Conservation (phyloP, 2,329 filamentous ascomycete genomes). For the Fusarium sp. region DNA sequence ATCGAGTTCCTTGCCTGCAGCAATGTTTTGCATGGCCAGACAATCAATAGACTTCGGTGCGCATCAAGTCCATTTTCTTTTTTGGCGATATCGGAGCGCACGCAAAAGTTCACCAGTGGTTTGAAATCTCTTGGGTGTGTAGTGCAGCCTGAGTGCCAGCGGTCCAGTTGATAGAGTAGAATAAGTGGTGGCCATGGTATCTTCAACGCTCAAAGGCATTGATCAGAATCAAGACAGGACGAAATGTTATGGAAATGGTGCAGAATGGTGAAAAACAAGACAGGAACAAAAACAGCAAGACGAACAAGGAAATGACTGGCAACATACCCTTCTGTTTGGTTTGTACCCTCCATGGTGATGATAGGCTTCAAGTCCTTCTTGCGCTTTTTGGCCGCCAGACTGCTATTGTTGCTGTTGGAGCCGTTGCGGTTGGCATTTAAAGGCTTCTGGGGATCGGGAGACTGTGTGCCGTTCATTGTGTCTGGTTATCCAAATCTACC, state of each 20-base stretch:
- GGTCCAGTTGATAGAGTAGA: background rate
- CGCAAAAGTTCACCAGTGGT: conserved; percentile 6
- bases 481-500: conserved; percentile 17
- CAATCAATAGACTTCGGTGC: conserved; percentile 8
- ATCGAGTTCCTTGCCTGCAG: background rate
- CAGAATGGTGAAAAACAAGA: background rate
- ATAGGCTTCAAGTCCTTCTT: conserved; percentile 83
- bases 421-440: conserved; percentile 46
- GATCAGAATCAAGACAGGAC: background rate
- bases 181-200: background rate
- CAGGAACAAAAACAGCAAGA: background rate
- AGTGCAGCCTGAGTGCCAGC: background rate
- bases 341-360: conserved; percentile 73
- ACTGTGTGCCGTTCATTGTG: conserved; percentile 46
- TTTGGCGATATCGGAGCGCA: conserved; percentile 1
- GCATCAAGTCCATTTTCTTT: background rate
- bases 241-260: background rate
- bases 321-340: conserved; percentile 52
- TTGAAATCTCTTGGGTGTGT: conserved; percentile 1
- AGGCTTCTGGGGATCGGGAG: conserved; percentile 49
- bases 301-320: conserved; percentile 3
- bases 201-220: background rate
- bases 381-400: conserved; percentile 70
- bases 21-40: conserved; percentile 1
- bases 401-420: conserved; percentile 43